These are phyloP conservation scores for slime mould (Dictyostelium discoideum) DNA, from an alignment of 78 protist species.

Conservation along the genomic window DNA sequence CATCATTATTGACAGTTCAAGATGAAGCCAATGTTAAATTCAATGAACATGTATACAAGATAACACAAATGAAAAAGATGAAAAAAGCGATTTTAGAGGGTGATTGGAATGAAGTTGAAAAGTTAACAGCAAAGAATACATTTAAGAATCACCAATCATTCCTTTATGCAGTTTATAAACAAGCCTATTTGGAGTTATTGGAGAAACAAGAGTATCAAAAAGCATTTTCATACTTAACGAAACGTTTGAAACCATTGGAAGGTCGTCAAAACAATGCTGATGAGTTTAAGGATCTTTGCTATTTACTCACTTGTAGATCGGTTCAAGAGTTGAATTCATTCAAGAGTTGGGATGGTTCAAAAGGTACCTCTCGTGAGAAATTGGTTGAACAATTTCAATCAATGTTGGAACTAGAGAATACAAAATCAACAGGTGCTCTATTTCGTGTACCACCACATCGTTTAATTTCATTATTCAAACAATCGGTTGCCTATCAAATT, in stretches of 20 bases:
- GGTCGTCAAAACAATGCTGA: constrained; percentile 65
- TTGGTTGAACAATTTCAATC: constrained; percentile 68
- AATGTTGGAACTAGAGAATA: constrained; percentile 62
- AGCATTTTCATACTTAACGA: constrained; percentile 80
- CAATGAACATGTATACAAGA: constrained; percentile 29
- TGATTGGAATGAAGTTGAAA: constrained; percentile 93
- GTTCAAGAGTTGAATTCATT: constrained; percentile 83
- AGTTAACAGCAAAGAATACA: constrained; percentile 31
- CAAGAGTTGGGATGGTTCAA: constrained; percentile 78
- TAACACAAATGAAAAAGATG: constrained; percentile 50
- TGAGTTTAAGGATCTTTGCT: constrained; percentile 89
- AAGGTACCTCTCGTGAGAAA: constrained; percentile 52
- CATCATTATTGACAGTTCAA: constrained; percentile 78
- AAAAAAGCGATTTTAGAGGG: constrained; percentile 83
- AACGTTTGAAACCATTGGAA: constrained; percentile 90
- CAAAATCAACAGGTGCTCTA: constrained; percentile 37
- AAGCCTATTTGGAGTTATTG: constrained; percentile 89
- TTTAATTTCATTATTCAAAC: constrained; percentile 73
- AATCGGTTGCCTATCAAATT: constrained; percentile 90
- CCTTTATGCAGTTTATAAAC: constrained; percentile 86
- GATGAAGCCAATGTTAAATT: constrained; percentile 88
- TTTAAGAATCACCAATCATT: constrained; percentile 65
- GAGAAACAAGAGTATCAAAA: constrained; percentile 85
- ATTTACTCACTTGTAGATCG: constrained; percentile 84
- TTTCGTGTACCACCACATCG: constrained; percentile 68